A percentile compares a stretch with the other conserved stretches of the same genome.
phyloP scores from a whole-genome alignment of 2,329 filamentous ascomycete species.

The Aspergillus niger region DNA sequence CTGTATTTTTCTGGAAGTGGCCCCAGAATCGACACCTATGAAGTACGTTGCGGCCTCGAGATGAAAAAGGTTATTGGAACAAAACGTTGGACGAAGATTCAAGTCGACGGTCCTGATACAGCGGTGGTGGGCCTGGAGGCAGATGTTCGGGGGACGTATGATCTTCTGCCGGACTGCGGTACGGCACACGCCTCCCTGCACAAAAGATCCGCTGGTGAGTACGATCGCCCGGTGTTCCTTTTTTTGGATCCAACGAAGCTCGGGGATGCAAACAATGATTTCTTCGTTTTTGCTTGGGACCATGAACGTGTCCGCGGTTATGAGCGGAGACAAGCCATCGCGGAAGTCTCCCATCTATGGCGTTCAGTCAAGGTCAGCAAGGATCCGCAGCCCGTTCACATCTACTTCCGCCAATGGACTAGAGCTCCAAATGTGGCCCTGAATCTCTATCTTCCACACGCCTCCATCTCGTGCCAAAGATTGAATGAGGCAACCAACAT shows the following conservation, averaged over 20 bases:
- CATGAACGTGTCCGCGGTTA: constrained; percentile 50
- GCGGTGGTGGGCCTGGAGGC: constrained; percentile 32
- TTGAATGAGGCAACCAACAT: constrained; percentile 21
- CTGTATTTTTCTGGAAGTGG: constrained; percentile 42
- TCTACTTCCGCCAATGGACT: constrained; percentile 36
- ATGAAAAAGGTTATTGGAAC: constrained; percentile 41
- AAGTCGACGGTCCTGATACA: constrained; percentile 39
- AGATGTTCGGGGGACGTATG: constrained; percentile 55
- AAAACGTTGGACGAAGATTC: constrained; percentile 48
- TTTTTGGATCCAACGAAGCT: constrained; percentile 60
- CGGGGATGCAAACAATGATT: constrained; percentile 50
- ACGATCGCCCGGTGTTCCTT: constrained; percentile 49
- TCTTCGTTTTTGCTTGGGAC: constrained; percentile 59
- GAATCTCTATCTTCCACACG: constrained; percentile 17
- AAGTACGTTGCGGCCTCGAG: constrained; percentile 44
- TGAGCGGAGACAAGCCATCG: constrained; percentile 50
- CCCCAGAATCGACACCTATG: constrained; percentile 38
- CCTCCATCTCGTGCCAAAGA: constrained; percentile 24
- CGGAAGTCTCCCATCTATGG: constrained; percentile 51
- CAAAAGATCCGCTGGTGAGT: constrained; percentile 35
- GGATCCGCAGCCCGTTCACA: constrained; percentile 23
- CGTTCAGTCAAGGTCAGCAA: constrained; percentile 35
- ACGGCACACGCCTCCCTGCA: constrained; percentile 59
- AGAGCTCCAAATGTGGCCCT: constrained; percentile 26
- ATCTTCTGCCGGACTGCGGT: constrained; percentile 57